Base-by-base conservation (phyloP, 257 asterid genomes). In the Haberlea rhodopensis region DNA sequence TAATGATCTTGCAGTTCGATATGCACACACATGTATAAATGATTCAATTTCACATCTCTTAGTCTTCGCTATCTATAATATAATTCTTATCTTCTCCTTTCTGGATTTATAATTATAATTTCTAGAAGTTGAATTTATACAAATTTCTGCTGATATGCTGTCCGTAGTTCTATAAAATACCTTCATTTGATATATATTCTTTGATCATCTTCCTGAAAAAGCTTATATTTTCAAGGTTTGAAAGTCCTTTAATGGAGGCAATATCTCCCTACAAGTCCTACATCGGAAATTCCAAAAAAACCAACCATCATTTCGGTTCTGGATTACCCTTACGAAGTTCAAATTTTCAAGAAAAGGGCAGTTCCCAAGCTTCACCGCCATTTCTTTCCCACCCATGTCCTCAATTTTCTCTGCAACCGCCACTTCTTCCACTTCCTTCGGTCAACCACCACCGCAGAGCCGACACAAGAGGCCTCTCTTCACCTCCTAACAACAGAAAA, bases 351-450 rank as follows among this genome's bases (percentile, higher is more conserved):
- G 23, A 74, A 5, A 29, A 1, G 24, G 91, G 94, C 5, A 25
- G 79, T 43, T 53, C 79, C 5, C 88, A 64, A 68, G 57, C 86
- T 54, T 90, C 81, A 2, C 86, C 75, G 0, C 79, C 71, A 29
- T 32, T 23, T 28, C 66, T 68, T 57, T 57, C 31, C 26, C 79
- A 48, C 0, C 75, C 83, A 46, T 53, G 49, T 40, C 82, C 85
- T 40, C 76, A 81, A 13, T 72, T n/a, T 69, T 56, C 74, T 0
- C 48, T 65, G 22, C 81, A 24, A 26, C 66, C 60, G 6, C 73
- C 67, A 0, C 86, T 77, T 32, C 86, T 81, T 2, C 94, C 84
- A 49, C 80, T 72, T 24, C 84, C 86, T 1, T 59, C 68, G 26
- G 49, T 71, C 34, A 65, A 58, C 27, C 72, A 62, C 60, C 71